These are phyloP conservation scores for Nidularia sp. DNA, from an alignment of 768 basidiomycete species.

Conservation along the genomic window DNA sequence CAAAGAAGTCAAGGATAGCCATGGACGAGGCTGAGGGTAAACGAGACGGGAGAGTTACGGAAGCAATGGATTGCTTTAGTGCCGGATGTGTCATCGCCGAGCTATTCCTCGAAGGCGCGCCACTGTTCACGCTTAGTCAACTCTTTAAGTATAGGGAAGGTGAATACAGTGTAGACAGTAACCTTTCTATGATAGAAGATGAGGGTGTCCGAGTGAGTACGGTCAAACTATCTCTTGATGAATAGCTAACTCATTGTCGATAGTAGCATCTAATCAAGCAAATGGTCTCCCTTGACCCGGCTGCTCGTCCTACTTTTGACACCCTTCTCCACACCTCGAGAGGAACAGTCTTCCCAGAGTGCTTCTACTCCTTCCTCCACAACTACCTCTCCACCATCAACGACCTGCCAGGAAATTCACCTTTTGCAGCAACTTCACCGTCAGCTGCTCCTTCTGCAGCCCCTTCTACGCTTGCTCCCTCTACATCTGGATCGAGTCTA, in stretches of 20 bases:
- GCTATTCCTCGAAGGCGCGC: conserved; percentile 91
- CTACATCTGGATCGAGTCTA: conserved; percentile 24
- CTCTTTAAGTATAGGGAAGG: conserved; percentile 92
- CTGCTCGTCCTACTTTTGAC: conserved; percentile 77
- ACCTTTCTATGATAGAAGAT: conserved; percentile 76
- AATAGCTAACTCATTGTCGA: conserved; percentile 17
- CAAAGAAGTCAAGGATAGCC: conserved; percentile 55
- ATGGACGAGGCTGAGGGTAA: conserved; percentile 57
- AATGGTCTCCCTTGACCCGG: conserved; percentile 85
- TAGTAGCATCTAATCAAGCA: conserved; percentile 78
- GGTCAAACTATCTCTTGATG: not conserved
- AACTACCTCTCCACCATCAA: conserved; percentile 82
- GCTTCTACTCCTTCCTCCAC: conserved; percentile 93
- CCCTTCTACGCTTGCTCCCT: conserved; percentile 24
- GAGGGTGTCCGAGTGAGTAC: conserved; percentile 70
- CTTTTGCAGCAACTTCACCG: conserved; percentile 35
- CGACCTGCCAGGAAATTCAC: conserved; percentile 50
- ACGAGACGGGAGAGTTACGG: conserved; percentile 80
- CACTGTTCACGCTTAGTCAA: conserved; percentile 90
- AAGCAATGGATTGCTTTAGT: conserved; percentile 97
- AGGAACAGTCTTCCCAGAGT: conserved; percentile 82
- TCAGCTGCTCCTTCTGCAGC: conserved; percentile 20
- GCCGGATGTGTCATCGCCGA: conserved; percentile 94
- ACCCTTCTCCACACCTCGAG: conserved; percentile 69
- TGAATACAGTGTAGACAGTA: conserved; percentile 69